Evolutionary conservation across 2,329 filamentous ascomycete species (phyloP).

Genomic region (Penicillium fuscoglaucum): DNA sequence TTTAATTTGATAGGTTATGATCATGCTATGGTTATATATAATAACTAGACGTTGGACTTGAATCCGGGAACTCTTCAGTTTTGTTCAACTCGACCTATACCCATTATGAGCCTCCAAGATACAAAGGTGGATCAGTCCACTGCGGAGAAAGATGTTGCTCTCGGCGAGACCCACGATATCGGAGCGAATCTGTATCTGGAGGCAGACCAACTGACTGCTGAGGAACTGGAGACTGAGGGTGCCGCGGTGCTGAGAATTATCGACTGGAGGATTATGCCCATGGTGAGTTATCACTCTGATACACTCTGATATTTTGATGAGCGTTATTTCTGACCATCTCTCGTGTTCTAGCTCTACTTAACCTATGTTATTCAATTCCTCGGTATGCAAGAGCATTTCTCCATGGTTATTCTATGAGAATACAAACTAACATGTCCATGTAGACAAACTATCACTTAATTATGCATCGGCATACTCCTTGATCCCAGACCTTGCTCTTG

Average conservation of each 20-base stretch:
- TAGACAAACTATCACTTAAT: slow-evolving; percentile 35
- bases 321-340: slow-evolving; percentile 20
- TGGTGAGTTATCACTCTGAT: slow-evolving; percentile 32
- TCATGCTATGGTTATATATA: background rate
- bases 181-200: slow-evolving; percentile 49
- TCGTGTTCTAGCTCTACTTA: slow-evolving; percentile 25
- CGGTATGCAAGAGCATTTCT: slow-evolving; percentile 19
- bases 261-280: slow-evolving; percentile 51
- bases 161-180: slow-evolving; percentile 41
- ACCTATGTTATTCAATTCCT: slow-evolving; percentile 53
- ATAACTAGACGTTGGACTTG: background rate
- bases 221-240: slow-evolving; percentile 48
- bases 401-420: too few species aligned
- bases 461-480: slow-evolving; percentile 47
- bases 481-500: slow-evolving; percentile 44
- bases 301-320: too few species aligned
- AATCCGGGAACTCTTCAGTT: background rate
- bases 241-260: slow-evolving; percentile 46
- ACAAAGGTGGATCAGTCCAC: slow-evolving; percentile 17
- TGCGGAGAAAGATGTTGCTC: slow-evolving; percentile 23
- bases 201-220: slow-evolving; percentile 44
- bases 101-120: slow-evolving; percentile 13
- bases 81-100: background rate
- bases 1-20: slow-evolving; percentile 9
- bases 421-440: background rate